A percentile compares a stretch with the other conserved stretches of the same genome.
Conservation (phyloP, 2,329 filamentous ascomycete genomes). For the Neonectria neomacrospora region DNA sequence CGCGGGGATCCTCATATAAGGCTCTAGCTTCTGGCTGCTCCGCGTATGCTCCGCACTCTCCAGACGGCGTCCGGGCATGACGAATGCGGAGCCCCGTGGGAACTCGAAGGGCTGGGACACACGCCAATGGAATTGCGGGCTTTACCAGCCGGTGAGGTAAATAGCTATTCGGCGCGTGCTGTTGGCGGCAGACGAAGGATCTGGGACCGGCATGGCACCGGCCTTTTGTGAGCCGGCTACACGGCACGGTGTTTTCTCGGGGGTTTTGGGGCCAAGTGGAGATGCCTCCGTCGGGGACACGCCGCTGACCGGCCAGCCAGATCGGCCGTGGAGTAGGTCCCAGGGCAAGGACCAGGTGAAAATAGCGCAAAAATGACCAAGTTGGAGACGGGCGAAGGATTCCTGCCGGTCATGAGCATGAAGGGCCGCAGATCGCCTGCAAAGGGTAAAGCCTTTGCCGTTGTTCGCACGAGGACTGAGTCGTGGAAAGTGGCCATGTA, state of each 20-base stretch:
- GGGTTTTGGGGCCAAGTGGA: constrained; percentile 10
- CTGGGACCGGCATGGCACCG: not conserved
- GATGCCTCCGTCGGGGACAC: constrained; percentile 11
- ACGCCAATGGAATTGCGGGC: constrained; percentile 6
- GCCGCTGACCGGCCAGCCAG: not conserved
- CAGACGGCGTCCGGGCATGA: constrained; percentile 11
- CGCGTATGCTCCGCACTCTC: constrained; percentile 2
- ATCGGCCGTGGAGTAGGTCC: not conserved
- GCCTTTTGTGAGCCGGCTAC: constrained; percentile 7
- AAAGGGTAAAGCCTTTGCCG: not conserved
- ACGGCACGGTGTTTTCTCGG: constrained; percentile 29
- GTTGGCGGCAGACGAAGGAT: constrained; percentile 10
- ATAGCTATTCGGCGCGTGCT: constrained; percentile 8
- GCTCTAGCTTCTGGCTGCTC: not conserved
- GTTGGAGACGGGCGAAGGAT: constrained; percentile 3
- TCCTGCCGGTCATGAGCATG: not conserved
- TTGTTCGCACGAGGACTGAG: not conserved
- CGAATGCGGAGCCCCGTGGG: constrained; percentile 29
- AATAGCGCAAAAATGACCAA: constrained; percentile 16
- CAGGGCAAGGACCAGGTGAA: not conserved
- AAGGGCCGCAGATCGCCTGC: not conserved
- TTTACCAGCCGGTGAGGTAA: constrained; percentile 20
- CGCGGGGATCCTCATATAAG: constrained; percentile 17
- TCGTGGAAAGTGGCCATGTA: not conserved
- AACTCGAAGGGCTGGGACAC: constrained; percentile 4